phyloP scores from a whole-genome alignment of 208 protist species.

The Leishmania aethiopica region DNA sequence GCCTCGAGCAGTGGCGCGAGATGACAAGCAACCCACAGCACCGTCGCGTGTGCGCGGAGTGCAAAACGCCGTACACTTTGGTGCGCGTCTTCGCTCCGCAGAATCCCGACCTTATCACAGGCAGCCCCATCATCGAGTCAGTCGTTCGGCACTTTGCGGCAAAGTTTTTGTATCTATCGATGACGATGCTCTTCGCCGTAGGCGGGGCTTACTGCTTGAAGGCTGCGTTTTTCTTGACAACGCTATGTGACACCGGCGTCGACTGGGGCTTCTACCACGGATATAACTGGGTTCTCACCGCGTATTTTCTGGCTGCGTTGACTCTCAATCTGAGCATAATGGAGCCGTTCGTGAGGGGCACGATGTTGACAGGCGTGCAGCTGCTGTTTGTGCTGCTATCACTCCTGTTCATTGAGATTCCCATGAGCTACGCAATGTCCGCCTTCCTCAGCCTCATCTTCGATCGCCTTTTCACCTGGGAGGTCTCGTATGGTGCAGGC shows the following conservation, averaged over 20 bases:
- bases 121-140: conserved; percentile 30
- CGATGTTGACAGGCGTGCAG: conserved; percentile 19
- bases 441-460: conserved; percentile 29
- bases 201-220: conserved; percentile 26
- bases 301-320: conserved; percentile 23
- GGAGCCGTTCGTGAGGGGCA: conserved; percentile 25
- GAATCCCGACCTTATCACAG: conserved; percentile 20
- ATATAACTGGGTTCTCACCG: conserved; percentile 30
- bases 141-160: conserved; percentile 24
- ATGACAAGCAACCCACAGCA: conserved; percentile 36
- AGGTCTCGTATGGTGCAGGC: conserved; percentile 29
- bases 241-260: conserved; percentile 12
- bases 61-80: conserved; percentile 35
- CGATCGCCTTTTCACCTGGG: conserved; percentile 26
- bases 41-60: conserved; percentile 35
- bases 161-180: neutral
- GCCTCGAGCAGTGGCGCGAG: conserved; percentile 33
- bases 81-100: conserved; percentile 27
- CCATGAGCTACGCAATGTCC: conserved; percentile 22
- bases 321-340: conserved; percentile 28
- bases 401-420: conserved; percentile 27
- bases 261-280: conserved; percentile 24
- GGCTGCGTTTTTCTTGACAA: conserved; percentile 11
- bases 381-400: conserved; percentile 29
- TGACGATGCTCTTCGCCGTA: conserved; percentile 10